Evolutionary conservation across 164 flowering plant genomes (phyloP).

Genomic region (Malania oleifera): DNA sequence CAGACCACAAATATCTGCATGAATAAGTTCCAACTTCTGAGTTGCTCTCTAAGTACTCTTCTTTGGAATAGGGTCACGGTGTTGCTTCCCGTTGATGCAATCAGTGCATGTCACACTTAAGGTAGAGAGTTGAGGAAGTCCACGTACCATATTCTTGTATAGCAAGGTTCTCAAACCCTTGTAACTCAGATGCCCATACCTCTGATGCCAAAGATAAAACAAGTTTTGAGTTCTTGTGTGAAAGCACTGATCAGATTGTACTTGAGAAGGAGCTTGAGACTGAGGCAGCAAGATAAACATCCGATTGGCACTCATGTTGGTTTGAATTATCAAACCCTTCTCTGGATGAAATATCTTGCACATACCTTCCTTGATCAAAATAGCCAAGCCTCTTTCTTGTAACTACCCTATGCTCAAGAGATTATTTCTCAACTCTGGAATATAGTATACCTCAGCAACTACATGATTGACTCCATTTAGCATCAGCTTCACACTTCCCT

Average conservation of each 20-base stretch:
- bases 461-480: not conserved
- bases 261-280: no score
- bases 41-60: not conserved
- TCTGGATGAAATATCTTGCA: not conserved
- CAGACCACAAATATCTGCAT: no score
- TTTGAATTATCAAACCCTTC: not conserved
- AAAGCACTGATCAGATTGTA: not conserved
- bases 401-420: constrained; percentile 11
- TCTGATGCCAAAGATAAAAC: not conserved
- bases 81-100: not conserved
- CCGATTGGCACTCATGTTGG: not conserved
- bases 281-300: not conserved
- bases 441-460: constrained; percentile 4
- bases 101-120: not conserved
- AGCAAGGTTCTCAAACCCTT: not conserved
- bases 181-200: not conserved
- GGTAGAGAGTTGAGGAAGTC: not conserved
- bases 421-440: constrained; percentile 7
- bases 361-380: not conserved
- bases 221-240: not conserved
- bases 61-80: no score
- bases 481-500: not conserved
- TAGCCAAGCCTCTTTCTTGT: constrained; percentile 2
- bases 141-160: not conserved
- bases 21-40: no score